Evolutionary conservation across 768 basidiomycete species (phyloP).

Genomic region (Leccinum imitatum): DNA sequence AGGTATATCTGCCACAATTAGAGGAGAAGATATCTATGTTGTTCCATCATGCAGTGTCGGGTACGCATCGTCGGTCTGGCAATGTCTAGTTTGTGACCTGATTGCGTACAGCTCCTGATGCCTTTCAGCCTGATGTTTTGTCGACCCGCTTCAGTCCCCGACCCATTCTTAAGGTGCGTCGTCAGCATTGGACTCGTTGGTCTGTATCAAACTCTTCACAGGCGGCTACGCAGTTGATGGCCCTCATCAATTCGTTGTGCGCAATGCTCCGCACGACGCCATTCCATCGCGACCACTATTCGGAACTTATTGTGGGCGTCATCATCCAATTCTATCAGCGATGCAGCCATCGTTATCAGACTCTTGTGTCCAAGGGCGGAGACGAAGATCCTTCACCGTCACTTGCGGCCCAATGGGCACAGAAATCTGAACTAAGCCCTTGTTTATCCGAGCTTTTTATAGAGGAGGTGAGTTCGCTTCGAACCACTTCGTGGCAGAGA

Average conservation of each 20-base stretch:
- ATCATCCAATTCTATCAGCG: constrained; percentile 96
- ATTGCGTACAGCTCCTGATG: constrained; percentile 62
- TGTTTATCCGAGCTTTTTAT: constrained; percentile 67
- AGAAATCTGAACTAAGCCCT: constrained; percentile 72
- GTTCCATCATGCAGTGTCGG: constrained; percentile 83
- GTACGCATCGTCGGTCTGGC: constrained; percentile 38
- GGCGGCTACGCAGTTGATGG: constrained; percentile 84
- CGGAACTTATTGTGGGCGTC: constrained; percentile 88
- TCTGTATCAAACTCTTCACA: constrained; percentile 31
- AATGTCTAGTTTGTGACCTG: constrained; percentile 1
- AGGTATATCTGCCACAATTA: constrained; percentile 89
- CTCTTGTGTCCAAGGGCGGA: constrained; percentile 52
- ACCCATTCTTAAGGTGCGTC: constrained; percentile 74
- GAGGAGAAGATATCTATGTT: constrained; percentile 90
- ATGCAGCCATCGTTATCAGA: constrained; percentile 85
- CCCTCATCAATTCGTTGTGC: constrained; percentile 88
- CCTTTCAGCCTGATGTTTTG: constrained; percentile 79
- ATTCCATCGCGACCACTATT: constrained; percentile 94
- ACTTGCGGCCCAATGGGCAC: constrained; percentile 81
- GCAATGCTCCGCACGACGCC: constrained; percentile 88
- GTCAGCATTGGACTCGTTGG: background rate
- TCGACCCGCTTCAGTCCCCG: constrained; percentile 63
- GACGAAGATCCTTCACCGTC: constrained; percentile 45
- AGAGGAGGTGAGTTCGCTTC: constrained; percentile 44
- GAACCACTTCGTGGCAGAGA: constrained; percentile 1